Base-by-base conservation (phyloP, 805 yeast genomes). In the Suhomyces kilbournensis region DNA sequence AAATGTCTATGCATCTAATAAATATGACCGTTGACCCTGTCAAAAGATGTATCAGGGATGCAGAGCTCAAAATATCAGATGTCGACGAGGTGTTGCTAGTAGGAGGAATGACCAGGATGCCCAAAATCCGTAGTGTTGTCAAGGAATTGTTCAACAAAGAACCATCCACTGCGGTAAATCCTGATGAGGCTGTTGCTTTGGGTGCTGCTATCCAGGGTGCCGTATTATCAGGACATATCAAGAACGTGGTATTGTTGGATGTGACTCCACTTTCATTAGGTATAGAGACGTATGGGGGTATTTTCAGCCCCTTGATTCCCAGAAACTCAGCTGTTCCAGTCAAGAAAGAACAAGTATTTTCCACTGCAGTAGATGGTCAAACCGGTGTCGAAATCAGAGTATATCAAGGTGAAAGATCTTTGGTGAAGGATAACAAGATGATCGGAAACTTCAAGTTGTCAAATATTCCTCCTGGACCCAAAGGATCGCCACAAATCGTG, bases 21-120 rank as follows among this genome's bases (percentile, higher is more conserved):
- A 74, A 84, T 52, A 79, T 80, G 58, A 87, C 94, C 8, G 76
- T 86, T 8, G 85, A 80, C 35, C 92, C 93, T 3, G 90, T 88
- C 25, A 83, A 84, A 62, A 81, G 81, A 63, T 91, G 94, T 42
- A 67, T 88, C 45, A 79, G 82, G 60, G 96, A 88, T 70, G 90
- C 94, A 1, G 86, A 81, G 38, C 70, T 88, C 56, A 75, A 82
- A 43, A 74, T 84, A 7, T 77, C 79, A 32, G 90, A 87, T 34
- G 77, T 88, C 47, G 88, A 88, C 63, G 91, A 88, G 66, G 83
- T 88, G 28, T 81, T 88, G 44, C 66, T 88, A 43, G 96, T 88
- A 39, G 96, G 96, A 53, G 96, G 96, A 57, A 88, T 88, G 96
- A 88, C 96, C 3, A 76, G 96, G 69, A 88, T 88, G 96, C 96